A percentile compares a stretch with the other conserved stretches of the same genome.
Evolutionary conservation across 2,329 filamentous ascomycete species (phyloP).

Genomic region (Exophiala aquamarina): DNA sequence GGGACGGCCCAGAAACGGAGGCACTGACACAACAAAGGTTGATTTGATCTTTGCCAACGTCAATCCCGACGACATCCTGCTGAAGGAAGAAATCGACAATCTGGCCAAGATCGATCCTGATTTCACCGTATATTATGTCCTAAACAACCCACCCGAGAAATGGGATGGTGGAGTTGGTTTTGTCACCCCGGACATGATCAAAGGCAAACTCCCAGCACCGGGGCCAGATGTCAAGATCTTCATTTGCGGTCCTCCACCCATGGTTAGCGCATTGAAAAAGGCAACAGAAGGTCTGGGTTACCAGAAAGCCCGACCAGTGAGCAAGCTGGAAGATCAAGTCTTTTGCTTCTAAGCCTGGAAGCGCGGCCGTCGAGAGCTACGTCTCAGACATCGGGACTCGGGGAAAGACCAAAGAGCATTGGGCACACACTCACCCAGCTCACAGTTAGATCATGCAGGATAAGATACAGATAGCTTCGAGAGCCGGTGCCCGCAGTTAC

Average conservation of each 20-base stretch:
- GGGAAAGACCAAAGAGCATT: background rate
- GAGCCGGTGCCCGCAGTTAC: background rate
- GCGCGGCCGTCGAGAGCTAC: background rate
- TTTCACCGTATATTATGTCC: slow-evolving; percentile 89
- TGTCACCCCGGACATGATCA: slow-evolving; percentile 94
- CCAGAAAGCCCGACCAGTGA: slow-evolving; percentile 88
- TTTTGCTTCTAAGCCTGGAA: slow-evolving; percentile 75
- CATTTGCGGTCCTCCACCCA: slow-evolving; percentile 91
- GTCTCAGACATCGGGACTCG: background rate
- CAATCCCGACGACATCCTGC: slow-evolving; percentile 84
- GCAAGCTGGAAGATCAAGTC: slow-evolving; percentile 97
- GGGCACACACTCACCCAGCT: background rate
- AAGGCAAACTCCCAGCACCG: slow-evolving; percentile 70
- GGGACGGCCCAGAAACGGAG: slow-evolving; percentile 62
- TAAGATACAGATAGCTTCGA: background rate
- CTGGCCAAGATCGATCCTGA: slow-evolving; percentile 73
- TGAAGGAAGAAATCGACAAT: slow-evolving; percentile 86
- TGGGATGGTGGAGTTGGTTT: slow-evolving; percentile 95
- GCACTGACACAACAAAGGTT: slow-evolving; percentile 82
- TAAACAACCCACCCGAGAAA: slow-evolving; percentile 89
- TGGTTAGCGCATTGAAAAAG: slow-evolving; percentile 98
- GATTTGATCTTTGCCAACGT: slow-evolving; percentile 98
- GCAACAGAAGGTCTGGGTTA: slow-evolving; percentile 83
- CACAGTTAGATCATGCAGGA: background rate
- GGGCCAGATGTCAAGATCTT: slow-evolving; percentile 89